Conservation (phyloP, 768 basidiomycete species). For the Serendipita sp. region DNA sequence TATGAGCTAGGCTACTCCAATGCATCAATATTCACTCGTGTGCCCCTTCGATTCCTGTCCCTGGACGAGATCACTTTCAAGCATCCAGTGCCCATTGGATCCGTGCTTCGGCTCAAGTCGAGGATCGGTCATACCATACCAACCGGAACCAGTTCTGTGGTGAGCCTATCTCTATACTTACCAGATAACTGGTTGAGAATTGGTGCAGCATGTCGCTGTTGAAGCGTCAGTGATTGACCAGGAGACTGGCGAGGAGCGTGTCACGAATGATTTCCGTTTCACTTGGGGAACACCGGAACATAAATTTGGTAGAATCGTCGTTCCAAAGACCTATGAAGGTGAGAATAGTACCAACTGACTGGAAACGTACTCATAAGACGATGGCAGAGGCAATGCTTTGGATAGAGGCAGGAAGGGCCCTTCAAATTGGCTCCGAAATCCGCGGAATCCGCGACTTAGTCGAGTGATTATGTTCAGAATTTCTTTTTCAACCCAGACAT, state of each 20-base stretch:
- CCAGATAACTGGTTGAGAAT: not conserved
- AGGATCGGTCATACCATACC: conserved; percentile 44
- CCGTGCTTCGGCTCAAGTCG: conserved; percentile 57
- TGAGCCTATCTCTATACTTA: not conserved
- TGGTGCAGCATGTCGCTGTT: conserved; percentile 48
- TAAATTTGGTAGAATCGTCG: conserved; percentile 30
- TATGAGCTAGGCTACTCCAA: conserved; percentile 70
- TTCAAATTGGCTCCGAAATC: conserved; percentile 56
- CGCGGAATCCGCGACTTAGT: conserved; percentile 19
- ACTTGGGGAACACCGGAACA: conserved; percentile 41
- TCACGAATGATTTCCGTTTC: conserved; percentile 63
- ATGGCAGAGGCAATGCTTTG: conserved; percentile 65
- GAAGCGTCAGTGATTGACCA: conserved; percentile 58
- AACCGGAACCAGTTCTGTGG: conserved; percentile 15
- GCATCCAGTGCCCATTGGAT: conserved; percentile 70
- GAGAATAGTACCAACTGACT: conserved; percentile 14
- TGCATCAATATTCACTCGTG: conserved; percentile 49
- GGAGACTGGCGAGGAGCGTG: conserved; percentile 43
- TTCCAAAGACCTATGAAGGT: conserved; percentile 61
- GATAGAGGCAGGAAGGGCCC: conserved; percentile 59
- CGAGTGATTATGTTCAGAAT: no score
- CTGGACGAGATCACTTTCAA: conserved; percentile 68
- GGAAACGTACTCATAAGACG: conserved; percentile 12
- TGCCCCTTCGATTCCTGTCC: conserved; percentile 51
- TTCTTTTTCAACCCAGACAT: no score